Base-by-base conservation (phyloP, 306 rosid species). In the Quercus engelmannii region DNA sequence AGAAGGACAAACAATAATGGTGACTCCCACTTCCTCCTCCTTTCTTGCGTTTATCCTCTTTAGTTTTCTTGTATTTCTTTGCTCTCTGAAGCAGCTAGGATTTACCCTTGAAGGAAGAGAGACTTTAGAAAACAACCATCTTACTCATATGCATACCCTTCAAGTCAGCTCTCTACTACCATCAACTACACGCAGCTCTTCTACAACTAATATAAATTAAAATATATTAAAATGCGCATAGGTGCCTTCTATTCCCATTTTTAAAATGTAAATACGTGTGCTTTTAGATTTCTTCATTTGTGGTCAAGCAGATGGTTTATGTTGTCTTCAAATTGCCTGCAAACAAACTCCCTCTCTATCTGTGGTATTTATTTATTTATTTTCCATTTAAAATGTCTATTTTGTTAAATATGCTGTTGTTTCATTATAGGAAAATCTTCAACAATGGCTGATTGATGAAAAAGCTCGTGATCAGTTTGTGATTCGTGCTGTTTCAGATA, bases 401-500 rank as follows among this genome's bases (percentile, higher is more conserved):
- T 13, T 33, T 64, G 62, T 17, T 33, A 19, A 65, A 8, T 69
- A 19, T 49, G 54, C 55, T 71, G 59, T 63, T 14, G 17, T 19
- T n/a, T 76, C 14, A 51, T 73, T 78, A 5, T 85, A 94, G 98
- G 97, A 94, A 80, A 94, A 94, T 80, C 97, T 94, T 67, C 97
- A 92, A 80, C 83, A 92, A 1, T 92, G 98, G 98, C 91, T 94
- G 58, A 92, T 93, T n/a, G 98, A 94, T 81, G 84, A 86, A 4
- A 94, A 94, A 82, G 98, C 97, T 55, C 83, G 97, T 31, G 98
- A 94, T 69, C 98, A 94, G 83, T 90, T 92, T 86, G 97, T 94
- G 69, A 92, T 94, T 38, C 93, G 97, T 71, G 92, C 97, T 81
- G 93, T 90, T 79, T 80, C 86, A 6, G 97, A 94, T 73, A 94